Conservation (phyloP, 306 rosid genomes). For the Arachis hypogaea region DNA sequence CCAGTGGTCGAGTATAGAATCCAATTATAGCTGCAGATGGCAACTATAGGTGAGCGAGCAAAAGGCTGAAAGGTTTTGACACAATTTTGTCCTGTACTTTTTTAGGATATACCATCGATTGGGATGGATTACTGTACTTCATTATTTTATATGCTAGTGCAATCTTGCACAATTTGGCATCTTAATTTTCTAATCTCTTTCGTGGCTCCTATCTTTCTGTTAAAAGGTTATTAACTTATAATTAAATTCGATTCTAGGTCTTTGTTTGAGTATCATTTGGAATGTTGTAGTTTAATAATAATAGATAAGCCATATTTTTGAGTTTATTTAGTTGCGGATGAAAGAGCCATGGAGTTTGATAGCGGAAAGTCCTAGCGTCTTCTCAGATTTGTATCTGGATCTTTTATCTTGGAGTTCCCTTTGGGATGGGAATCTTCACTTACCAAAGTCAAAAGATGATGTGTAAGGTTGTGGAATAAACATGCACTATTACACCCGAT, state of each 20-base stretch:
- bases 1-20: constrained; percentile 15
- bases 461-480: no score
- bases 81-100: constrained; percentile 46
- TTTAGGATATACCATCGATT: constrained; percentile 31
- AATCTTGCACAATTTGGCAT: constrained; percentile 15
- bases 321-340: background rate
- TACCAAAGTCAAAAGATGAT: no score
- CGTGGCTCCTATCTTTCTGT: background rate
- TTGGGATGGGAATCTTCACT: no score
- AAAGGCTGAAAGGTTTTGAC: constrained; percentile 47
- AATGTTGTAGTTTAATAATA: background rate
- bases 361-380: no score
- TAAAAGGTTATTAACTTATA: background rate
- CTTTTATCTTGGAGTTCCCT: no score
- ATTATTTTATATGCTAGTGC: constrained; percentile 31
- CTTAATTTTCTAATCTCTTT: constrained; percentile 5
- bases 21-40: constrained; percentile 37
- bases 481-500: no score
- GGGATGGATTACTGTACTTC: constrained; percentile 36
- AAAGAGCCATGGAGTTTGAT: no score
- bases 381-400: no score
- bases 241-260: background rate
- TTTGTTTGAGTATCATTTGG: constrained; percentile 1
- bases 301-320: background rate
- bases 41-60: constrained; percentile 33